Evolutionary conservation across 345 rosid species (phyloP), one percentile per base, ranked within the genome.

Genomic region (Aquilaria sinensis): DNA sequence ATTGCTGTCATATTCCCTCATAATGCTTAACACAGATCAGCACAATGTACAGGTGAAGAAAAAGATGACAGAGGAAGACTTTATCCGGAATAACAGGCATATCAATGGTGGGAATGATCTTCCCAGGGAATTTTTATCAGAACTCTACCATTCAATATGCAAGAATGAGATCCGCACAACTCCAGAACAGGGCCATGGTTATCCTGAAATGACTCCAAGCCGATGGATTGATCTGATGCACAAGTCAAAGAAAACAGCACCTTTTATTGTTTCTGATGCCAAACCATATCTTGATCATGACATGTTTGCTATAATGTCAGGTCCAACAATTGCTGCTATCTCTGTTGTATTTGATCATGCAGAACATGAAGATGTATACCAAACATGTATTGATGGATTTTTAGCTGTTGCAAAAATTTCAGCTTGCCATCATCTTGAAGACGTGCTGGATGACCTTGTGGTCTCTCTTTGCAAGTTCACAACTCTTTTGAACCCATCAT

Each of bases 191-290:
- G 96, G 96, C 75, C 76, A 76, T 75, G 93, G 88, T 69, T 91
- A 75, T 74, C 90, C 96, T 66, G 99, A 91, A 67, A 91, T 94
- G 99, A 94, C 81, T 57, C 97, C 96, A n/a, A 94, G 99, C 68
- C 99, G 96, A 62, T 94, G 99, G 99, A 94, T 89, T 68, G 97
- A 94, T 79, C 78, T 94, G 74, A 83, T 94, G 96, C 97, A 82
- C 81, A 94, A 91, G 74, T 91, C 96, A 60, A 88, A 79, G 82
- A 88, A 86, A 85, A 83, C 96, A 23, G 84, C 99, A 59, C 96
- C 97, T 1, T 90, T 77, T 67, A 85, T 90, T 68, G 53, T 85
- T 56, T 81, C 93, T 51, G 86, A 94, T 79, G 87, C 93, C 61
- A 76, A 75, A 77, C 84, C 97, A 65, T 79, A 86, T 79, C 97